Percentiles rank a stretch among this genome's conserved stretches.
phyloP scores from a whole-genome alignment of 78 protist genomes.

The Dictyostelium citrinum region DNA sequence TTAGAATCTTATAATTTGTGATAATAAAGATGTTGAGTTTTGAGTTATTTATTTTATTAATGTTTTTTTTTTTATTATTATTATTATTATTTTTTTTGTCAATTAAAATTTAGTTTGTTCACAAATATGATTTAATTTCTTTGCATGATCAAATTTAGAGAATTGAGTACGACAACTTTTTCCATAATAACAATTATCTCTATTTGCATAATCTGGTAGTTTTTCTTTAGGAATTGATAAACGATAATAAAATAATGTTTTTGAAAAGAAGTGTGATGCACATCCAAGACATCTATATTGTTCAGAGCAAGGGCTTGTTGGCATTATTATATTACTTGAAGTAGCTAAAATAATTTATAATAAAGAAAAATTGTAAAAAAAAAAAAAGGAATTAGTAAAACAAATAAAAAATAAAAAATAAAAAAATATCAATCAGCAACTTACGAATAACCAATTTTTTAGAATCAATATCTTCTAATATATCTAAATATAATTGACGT shows the following conservation, averaged over 20 bases:
- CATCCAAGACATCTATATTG: conserved; percentile 43
- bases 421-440: background rate
- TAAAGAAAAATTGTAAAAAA: too few relatives aligned
- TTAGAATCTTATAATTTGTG: too few relatives aligned
- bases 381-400: background rate
- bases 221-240: conserved; percentile 36
- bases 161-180: conserved; percentile 74
- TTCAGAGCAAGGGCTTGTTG: background rate
- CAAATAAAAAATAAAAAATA: background rate
- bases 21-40: too few relatives aligned
- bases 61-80: too few relatives aligned
- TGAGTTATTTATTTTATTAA: too few relatives aligned
- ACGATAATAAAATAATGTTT: conserved; percentile 27
- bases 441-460: background rate
- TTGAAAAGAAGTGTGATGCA: conserved; percentile 7
- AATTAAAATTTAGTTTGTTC: conserved; percentile 48
- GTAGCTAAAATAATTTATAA: background rate
- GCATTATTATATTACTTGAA: background rate
- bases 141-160: conserved; percentile 56
- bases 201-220: conserved; percentile 52
- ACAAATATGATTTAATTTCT: conserved; percentile 75
- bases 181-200: conserved; percentile 80
- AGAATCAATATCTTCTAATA: background rate
- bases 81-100: background rate
- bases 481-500: background rate